Percentiles rank a stretch among this genome's conserved stretches.
Evolutionary conservation across 768 basidiomycete species (phyloP).

Genomic region (Flagelloscypha sp.): DNA sequence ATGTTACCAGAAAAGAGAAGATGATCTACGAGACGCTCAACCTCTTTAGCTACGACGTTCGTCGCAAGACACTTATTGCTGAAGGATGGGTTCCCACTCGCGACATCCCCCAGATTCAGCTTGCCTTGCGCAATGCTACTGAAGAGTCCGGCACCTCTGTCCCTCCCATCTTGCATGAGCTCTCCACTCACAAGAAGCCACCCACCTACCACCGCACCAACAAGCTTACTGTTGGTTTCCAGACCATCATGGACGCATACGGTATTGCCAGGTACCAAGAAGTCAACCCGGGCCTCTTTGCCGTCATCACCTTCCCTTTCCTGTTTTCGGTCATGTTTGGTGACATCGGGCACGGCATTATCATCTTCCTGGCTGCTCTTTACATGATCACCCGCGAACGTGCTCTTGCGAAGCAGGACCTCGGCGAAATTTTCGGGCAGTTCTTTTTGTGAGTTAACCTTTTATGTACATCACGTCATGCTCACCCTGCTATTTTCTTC

Average conservation of each 20-base stretch:
- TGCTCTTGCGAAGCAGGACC: conserved; percentile 60
- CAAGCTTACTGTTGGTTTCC: conserved; percentile 95
- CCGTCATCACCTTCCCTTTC: conserved; percentile 92
- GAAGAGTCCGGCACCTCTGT: conserved; percentile 91
- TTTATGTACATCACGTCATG: conserved; percentile 7
- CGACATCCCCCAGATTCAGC: conserved; percentile 80
- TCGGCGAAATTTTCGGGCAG: conserved; percentile 79
- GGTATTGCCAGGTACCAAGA: conserved; percentile 94
- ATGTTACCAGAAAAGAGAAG: conserved; percentile 93
- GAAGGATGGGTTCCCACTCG: conserved; percentile 97
- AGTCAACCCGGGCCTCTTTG: conserved; percentile 93
- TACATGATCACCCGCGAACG: conserved; percentile 86
- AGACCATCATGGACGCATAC: conserved; percentile 97
- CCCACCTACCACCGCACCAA: conserved; percentile 94
- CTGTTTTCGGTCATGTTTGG: conserved; percentile 99
- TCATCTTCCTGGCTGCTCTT: conserved; percentile 68
- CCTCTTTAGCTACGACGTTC: conserved; percentile 88
- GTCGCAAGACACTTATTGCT: conserved; percentile 90
- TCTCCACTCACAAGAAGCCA: conserved; percentile 83
- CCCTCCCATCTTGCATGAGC: conserved; percentile 86
- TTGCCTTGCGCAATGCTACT: conserved; percentile 83
- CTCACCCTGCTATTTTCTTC: conserved; percentile 16
- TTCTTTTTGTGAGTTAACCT: conserved; percentile 79
- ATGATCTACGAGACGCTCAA: conserved; percentile 94
- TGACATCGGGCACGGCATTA: conserved; percentile 91